phyloP scores from a whole-genome alignment of 805 yeast genomes.

The Cyberlindnera maclurae region DNA sequence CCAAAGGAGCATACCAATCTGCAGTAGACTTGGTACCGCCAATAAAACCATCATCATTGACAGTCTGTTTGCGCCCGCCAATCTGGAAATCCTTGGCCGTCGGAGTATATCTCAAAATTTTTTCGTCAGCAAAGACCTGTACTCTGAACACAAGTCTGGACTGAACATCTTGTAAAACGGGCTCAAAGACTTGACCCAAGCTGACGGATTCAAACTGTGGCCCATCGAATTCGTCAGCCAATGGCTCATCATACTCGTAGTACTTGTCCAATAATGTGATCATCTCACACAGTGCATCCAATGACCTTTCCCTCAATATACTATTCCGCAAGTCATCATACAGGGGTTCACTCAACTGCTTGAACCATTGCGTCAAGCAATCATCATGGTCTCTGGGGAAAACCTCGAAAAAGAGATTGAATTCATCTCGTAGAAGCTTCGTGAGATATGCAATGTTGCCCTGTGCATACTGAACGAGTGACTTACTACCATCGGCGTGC shows the following conservation, averaged over 20 bases:
- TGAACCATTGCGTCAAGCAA: constrained; percentile 50
- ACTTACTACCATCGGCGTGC: constrained; percentile 20
- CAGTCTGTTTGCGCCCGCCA: constrained; percentile 23
- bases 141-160: constrained; percentile 73
- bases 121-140: constrained; percentile 63
- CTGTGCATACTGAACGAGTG: constrained; percentile 55
- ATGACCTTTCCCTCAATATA: constrained; percentile 63
- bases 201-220: constrained; percentile 22
- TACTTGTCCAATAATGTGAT: constrained; percentile 62
- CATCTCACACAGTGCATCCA: constrained; percentile 65
- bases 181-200: constrained; percentile 56
- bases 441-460: constrained; percentile 53
- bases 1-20: constrained; percentile 64
- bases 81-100: constrained; percentile 60
- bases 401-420: constrained; percentile 45
- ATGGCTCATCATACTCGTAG: constrained; percentile 48
- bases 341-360: constrained; percentile 64
- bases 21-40: constrained; percentile 14
- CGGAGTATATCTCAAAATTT: constrained; percentile 61
- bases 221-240: not conserved
- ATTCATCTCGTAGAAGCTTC: constrained; percentile 55
- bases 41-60: constrained; percentile 6
- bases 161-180: constrained; percentile 72
- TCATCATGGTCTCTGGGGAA: constrained; percentile 36
- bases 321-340: constrained; percentile 62